A percentile compares a stretch with the other conserved stretches of the same genome.
Evolutionary conservation across 371 early-diverging fungal genomes (phyloP).

Genomic region (Mortierella sp.): DNA sequence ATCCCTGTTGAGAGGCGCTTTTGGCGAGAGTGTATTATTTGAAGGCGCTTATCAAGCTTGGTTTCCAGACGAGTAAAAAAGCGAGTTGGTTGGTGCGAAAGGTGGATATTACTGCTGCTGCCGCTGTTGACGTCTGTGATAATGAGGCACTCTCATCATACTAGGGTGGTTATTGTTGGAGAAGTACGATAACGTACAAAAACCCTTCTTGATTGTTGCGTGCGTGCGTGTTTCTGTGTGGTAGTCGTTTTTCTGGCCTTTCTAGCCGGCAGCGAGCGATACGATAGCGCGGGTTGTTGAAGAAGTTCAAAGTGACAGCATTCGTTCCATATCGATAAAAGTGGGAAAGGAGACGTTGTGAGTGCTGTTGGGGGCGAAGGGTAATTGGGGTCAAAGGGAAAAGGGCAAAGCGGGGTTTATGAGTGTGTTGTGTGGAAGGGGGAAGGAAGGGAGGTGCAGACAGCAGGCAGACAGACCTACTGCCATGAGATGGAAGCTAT

Average conservation of each 20-base stretch:
- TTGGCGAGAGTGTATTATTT: not conserved
- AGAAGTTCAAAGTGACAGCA: not conserved
- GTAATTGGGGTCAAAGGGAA: not conserved
- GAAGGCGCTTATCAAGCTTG: not conserved
- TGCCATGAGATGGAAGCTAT: conserved; percentile 1
- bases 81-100: not conserved
- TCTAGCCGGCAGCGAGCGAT: not conserved
- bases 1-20: not conserved
- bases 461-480: not conserved
- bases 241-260: not conserved
- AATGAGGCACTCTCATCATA: not conserved
- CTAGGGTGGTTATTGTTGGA: not conserved
- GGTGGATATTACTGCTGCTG: not conserved
- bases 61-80: not conserved
- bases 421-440: not conserved
- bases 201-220: not conserved
- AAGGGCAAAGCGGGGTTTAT: not conserved
- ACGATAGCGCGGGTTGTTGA: not conserved
- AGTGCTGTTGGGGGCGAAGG: not conserved
- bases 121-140: not conserved
- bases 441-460: not conserved
- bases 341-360: not conserved
- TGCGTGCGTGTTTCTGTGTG: not conserved
- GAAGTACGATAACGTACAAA: not conserved
- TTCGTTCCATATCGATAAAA: not conserved